Conservation (phyloP, 768 basidiomycete species). For the Mycena leptocephala region DNA sequence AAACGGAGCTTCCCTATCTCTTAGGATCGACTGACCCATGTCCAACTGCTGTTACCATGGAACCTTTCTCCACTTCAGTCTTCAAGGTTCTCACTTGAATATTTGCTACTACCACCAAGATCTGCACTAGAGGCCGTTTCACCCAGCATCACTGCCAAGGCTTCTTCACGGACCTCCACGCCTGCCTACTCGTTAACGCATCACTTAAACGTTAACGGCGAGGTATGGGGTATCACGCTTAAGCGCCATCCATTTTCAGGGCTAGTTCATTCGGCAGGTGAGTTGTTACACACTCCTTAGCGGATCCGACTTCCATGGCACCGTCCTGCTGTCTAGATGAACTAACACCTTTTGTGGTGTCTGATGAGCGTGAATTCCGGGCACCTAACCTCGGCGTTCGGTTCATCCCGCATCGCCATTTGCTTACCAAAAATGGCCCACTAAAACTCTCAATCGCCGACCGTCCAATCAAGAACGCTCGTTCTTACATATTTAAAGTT, state of each 20-base stretch:
- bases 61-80: conserved; percentile 93
- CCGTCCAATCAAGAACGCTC: conserved; percentile 86
- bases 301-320: conserved; percentile 90
- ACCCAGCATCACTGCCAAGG: conserved; percentile 83
- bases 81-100: conserved; percentile 90
- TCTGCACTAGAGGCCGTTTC: conserved; percentile 88
- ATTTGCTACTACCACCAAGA: conserved; percentile 94
- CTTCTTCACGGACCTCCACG: conserved; percentile 87
- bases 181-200: conserved; percentile 83
- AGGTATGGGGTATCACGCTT: conserved; percentile 91
- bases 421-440: conserved; percentile 88
- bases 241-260: conserved; percentile 94
- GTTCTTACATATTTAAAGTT: conserved; percentile 91
- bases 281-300: conserved; percentile 93
- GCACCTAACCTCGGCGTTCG: conserved; percentile 83
- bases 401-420: conserved; percentile 82
- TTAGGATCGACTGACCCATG: conserved; percentile 91
- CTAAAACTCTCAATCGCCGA: conserved; percentile 88
- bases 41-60: conserved; percentile 90
- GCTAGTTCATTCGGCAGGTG: conserved; percentile 93
- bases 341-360: conserved; percentile 91
- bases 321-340: conserved; percentile 92
- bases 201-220: conserved; percentile 83
- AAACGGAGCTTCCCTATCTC: too few relatives aligned
- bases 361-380: conserved; percentile 89